A percentile compares a stretch with the other conserved stretches of the same genome.
phyloP scores from a whole-genome alignment of 2,329 filamentous ascomycete species.

The Monilinia polystroma region DNA sequence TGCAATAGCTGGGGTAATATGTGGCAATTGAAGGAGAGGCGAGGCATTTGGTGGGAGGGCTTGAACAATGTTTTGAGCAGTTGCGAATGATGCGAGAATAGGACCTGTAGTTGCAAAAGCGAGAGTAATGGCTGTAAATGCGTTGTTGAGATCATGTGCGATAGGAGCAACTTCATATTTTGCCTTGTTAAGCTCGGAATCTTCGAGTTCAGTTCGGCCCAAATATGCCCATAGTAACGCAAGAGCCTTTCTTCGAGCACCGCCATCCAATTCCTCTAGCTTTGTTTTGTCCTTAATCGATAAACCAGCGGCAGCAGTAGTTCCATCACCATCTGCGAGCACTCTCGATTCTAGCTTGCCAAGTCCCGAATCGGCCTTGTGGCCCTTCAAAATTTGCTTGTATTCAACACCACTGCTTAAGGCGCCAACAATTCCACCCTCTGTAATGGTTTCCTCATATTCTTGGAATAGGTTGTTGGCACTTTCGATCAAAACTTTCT shows the following conservation, averaged over 20 bases:
- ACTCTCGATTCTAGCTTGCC: constrained; percentile 82
- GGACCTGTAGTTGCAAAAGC: constrained; percentile 83
- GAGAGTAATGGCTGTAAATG: constrained; percentile 82
- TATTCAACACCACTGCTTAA: constrained; percentile 87
- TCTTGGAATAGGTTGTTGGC: constrained; percentile 93
- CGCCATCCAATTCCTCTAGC: constrained; percentile 77
- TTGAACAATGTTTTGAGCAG: constrained; percentile 86
- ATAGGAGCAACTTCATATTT: constrained; percentile 90
- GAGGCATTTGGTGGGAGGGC: constrained; percentile 80
- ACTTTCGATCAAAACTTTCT: constrained; percentile 88
- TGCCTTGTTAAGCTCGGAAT: constrained; percentile 72
- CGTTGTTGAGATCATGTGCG: constrained; percentile 79
- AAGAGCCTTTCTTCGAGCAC: constrained; percentile 78
- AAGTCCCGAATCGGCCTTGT: constrained; percentile 76
- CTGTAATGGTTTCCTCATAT: constrained; percentile 80
- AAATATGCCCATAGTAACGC: constrained; percentile 94
- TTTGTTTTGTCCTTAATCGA: constrained; percentile 71
- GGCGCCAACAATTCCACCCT: constrained; percentile 75
- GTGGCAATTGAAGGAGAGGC: constrained; percentile 85
- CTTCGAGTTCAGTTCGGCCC: constrained; percentile 80
- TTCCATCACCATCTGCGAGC: constrained; percentile 57
- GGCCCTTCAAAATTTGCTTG: constrained; percentile 69
- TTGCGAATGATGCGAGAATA: constrained; percentile 76
- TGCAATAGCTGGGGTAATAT: constrained; percentile 70
- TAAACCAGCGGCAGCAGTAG: constrained; percentile 57